These are phyloP conservation scores for Heritiera fomes DNA, from an alignment of 345 rosid species.

Conservation along the genomic window DNA sequence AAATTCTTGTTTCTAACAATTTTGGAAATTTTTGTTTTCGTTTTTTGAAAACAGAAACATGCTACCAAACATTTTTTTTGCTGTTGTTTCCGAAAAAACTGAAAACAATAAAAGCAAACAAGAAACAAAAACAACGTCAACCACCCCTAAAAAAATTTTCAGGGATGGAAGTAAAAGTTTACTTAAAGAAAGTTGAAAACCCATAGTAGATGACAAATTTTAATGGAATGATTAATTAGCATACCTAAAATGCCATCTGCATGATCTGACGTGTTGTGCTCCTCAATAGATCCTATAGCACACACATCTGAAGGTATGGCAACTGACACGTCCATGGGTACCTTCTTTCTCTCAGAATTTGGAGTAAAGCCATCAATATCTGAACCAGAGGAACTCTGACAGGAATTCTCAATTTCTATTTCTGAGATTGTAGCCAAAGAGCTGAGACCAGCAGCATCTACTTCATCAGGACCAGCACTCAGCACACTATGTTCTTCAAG, in stretches of 20 bases:
- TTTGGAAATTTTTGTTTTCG: no score
- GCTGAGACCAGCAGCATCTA: constrained; percentile 35
- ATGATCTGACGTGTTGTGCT: constrained; percentile 43
- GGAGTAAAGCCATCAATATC: constrained; percentile 40
- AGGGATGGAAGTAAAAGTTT: constrained; percentile 4
- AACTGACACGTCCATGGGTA: constrained; percentile 42
- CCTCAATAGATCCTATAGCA: constrained; percentile 36
- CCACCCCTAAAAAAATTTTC: neutral
- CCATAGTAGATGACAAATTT: neutral
- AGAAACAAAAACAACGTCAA: no score
- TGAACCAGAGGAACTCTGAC: constrained; percentile 41
- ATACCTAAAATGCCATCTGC: constrained; percentile 54
- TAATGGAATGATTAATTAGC: constrained; percentile 9
- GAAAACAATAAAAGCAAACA: no score
- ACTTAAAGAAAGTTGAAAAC: neutral
- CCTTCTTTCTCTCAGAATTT: constrained; percentile 41
- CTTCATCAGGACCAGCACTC: constrained; percentile 30
- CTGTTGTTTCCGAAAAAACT: no score
- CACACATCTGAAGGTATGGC: constrained; percentile 37
- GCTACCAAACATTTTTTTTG: no score
- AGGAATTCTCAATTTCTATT: constrained; percentile 53
- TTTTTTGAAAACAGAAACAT: no score
- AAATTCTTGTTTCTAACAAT: no score
- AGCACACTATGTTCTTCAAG: constrained; percentile 29
- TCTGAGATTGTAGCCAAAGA: constrained; percentile 57